These are phyloP conservation scores for Ogataea trehaloabstinens DNA, from an alignment of 805 yeast genomes.

Conservation along the genomic window DNA sequence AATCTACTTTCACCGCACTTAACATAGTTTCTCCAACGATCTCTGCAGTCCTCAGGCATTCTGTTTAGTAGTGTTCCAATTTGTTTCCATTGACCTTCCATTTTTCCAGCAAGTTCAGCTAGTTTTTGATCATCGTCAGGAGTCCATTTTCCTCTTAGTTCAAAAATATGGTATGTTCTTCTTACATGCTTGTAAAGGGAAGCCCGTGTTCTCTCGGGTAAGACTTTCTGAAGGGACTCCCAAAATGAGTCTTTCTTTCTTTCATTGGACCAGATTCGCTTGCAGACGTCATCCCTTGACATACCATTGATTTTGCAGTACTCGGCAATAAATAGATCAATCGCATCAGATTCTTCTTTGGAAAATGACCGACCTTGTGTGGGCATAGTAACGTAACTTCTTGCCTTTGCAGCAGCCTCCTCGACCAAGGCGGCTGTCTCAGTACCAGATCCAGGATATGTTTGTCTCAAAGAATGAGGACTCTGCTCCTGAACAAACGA, in stretches of 20 bases:
- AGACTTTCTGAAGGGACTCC: conserved; percentile 74
- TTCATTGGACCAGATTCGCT: conserved; percentile 83
- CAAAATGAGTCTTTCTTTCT: conserved; percentile 87
- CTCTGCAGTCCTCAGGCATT: conserved; percentile 98
- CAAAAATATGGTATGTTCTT: conserved; percentile 83
- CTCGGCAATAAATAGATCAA: conserved; percentile 69
- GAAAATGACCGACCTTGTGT: conserved; percentile 43
- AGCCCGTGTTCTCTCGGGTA: conserved; percentile 85
- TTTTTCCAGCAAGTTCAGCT: conserved; percentile 57
- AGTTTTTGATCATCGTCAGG: conserved; percentile 73
- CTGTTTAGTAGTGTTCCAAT: conserved; percentile 79
- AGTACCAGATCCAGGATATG: conserved; percentile 14
- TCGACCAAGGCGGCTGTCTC: conserved; percentile 41
- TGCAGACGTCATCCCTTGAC: conserved; percentile 68
- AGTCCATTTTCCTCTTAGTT: conserved; percentile 89
- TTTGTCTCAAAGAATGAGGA: conserved; percentile 5
- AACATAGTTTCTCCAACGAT: conserved; percentile 92
- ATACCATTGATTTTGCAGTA: conserved; percentile 64
- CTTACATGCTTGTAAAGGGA: conserved; percentile 91
- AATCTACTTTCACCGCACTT: conserved; percentile 83
- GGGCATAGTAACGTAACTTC: conserved; percentile 26
- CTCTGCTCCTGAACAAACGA: conserved; percentile 2
- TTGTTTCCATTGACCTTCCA: conserved; percentile 84
- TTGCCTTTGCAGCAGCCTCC: conserved; percentile 45
- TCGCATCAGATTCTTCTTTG: conserved; percentile 62